A percentile compares a stretch with the other conserved stretches of the same genome.
phyloP scores from a whole-genome alignment of 2,329 filamentous ascomycete species.

The Aspergillus brunneoviolaceus region DNA sequence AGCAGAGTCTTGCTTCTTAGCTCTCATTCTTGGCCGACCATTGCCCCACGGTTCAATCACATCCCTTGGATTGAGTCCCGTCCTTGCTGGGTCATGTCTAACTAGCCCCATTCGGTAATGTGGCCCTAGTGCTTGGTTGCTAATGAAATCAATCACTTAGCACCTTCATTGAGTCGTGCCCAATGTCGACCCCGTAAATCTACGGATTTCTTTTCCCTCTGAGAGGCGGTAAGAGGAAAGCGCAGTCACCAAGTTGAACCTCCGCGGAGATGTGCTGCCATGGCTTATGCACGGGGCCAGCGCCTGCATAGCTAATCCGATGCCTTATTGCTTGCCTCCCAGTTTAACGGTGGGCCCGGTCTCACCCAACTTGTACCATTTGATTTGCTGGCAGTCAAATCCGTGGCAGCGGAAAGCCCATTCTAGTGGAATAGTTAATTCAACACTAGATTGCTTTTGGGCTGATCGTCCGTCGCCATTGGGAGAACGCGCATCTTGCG shows the following conservation, averaged over 20 bases:
- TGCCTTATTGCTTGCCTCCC: neutral
- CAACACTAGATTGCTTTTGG: neutral
- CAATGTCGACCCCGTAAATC: neutral
- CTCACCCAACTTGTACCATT: neutral
- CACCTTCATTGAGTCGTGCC: neutral
- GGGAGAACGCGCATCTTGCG: neutral
- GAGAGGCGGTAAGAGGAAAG: neutral
- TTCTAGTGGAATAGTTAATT: constrained; percentile 13
- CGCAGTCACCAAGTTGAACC: too few relatives aligned
- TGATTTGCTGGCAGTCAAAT: constrained; percentile 17
- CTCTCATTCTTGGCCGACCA: neutral
- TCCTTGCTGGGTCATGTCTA: neutral
- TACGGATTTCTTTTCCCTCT: neutral
- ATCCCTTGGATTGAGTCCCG: neutral
- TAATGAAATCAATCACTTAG: neutral
- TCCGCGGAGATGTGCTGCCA: neutral
- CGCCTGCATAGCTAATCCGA: neutral
- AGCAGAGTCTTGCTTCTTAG: neutral
- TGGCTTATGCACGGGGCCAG: neutral
- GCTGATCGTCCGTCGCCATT: neutral
- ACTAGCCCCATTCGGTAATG: neutral
- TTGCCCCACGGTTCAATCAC: neutral
- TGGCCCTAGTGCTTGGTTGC: neutral
- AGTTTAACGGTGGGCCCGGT: constrained; percentile 6
- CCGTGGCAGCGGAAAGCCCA: constrained; percentile 14